Conservation (phyloP, 352 stramenopile genomes). For the Phytophthora sp. region DNA sequence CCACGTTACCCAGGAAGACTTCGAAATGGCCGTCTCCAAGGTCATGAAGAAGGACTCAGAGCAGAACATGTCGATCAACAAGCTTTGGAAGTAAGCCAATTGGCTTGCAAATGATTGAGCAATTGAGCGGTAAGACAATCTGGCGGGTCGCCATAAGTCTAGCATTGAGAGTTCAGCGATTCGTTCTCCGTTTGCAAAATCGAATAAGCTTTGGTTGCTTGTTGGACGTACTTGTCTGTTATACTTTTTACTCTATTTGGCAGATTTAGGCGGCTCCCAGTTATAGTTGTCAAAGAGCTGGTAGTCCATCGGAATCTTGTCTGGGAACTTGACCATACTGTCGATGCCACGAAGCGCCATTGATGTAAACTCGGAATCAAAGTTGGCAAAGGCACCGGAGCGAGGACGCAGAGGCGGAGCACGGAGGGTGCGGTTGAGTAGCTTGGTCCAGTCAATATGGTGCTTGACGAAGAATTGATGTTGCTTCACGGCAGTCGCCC, state of each 20-base stretch:
- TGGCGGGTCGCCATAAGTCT: background rate
- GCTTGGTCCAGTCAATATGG: slow-evolving; percentile 61
- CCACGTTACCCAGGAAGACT: slow-evolving; percentile 99
- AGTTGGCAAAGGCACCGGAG: slow-evolving; percentile 80
- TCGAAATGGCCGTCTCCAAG: slow-evolving; percentile 99
- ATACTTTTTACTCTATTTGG: slow-evolving; percentile 22
- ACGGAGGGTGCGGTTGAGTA: slow-evolving; percentile 48
- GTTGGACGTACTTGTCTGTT: slow-evolving; percentile 7
- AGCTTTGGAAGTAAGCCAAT: slow-evolving; percentile 98
- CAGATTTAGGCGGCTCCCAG: slow-evolving; percentile 61
- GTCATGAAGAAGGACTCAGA: slow-evolving; percentile 99
- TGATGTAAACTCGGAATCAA: slow-evolving; percentile 87
- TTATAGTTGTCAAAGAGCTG: slow-evolving; percentile 90
- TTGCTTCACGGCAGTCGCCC: slow-evolving; percentile 57
- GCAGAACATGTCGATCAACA: slow-evolving; percentile 97
- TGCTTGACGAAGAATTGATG: slow-evolving; percentile 77
- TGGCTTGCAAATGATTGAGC: slow-evolving; percentile 11
- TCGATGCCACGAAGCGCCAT: slow-evolving; percentile 74
- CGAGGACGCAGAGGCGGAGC: slow-evolving; percentile 66
- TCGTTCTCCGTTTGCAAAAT: slow-evolving; percentile 26
- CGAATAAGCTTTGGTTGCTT: slow-evolving; percentile 33
- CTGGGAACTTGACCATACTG: slow-evolving; percentile 78
- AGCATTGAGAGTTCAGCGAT: background rate
- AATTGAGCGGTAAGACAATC: slow-evolving; percentile 8
- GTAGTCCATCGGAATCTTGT: slow-evolving; percentile 81